A percentile compares a stretch with the other conserved stretches of the same genome.
Conservation (phyloP, 768 basidiomycete genomes). For the Rhizopogon vinicolor region DNA sequence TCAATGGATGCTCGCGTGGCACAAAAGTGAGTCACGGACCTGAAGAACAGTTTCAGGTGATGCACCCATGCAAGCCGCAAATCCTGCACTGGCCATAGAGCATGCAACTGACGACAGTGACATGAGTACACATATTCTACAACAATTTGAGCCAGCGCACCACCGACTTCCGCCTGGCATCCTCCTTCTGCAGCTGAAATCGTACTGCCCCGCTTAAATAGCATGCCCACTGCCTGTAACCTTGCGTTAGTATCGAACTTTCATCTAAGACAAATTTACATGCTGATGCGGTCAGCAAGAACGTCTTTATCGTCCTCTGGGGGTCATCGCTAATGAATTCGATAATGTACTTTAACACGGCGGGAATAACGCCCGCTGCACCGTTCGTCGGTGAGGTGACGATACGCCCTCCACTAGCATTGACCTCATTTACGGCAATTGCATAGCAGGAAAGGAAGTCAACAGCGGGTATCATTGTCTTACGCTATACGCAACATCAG, state of each 20-base stretch:
- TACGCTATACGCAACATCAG: slow-evolving; percentile 44
- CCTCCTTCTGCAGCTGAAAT: slow-evolving; percentile 96
- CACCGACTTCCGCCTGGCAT: slow-evolving; percentile 94
- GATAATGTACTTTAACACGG: slow-evolving; percentile 83
- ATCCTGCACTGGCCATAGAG: slow-evolving; percentile 93
- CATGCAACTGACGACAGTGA: slow-evolving; percentile 61
- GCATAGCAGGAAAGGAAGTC: slow-evolving; percentile 94
- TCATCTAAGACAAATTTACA: slow-evolving; percentile 19
- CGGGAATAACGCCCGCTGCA: slow-evolving; percentile 90
- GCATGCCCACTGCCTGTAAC: slow-evolving; percentile 81
- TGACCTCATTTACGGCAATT: slow-evolving; percentile 93
- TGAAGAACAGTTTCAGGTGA: slow-evolving; percentile 80
- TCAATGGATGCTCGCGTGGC: not conserved
- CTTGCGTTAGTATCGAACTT: not conserved
- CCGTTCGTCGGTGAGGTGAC: slow-evolving; percentile 95
- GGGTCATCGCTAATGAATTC: slow-evolving; percentile 93
- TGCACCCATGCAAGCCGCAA: slow-evolving; percentile 92
- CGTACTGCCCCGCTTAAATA: slow-evolving; percentile 96
- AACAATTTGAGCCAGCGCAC: slow-evolving; percentile 30
- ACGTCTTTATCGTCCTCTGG: slow-evolving; percentile 83
- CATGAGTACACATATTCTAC: not conserved
- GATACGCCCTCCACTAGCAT: slow-evolving; percentile 88
- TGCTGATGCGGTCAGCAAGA: slow-evolving; percentile 85
- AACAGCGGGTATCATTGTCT: slow-evolving; percentile 86
- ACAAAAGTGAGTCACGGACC: slow-evolving; percentile 29